Conservation (phyloP, 257 asterid species). For the Przewalskia tangutica region DNA sequence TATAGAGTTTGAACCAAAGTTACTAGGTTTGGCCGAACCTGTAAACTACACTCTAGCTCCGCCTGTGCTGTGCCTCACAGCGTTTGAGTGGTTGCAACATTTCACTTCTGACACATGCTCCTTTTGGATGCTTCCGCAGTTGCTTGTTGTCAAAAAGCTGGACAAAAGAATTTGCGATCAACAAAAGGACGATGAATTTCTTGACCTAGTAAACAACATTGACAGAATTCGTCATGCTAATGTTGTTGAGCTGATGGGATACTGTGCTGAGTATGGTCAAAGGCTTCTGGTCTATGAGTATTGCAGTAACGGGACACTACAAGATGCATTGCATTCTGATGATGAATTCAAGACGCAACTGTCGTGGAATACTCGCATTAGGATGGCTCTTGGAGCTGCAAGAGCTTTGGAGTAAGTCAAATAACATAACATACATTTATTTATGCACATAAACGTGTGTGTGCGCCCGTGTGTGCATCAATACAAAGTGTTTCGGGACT, state of each 20-base stretch:
- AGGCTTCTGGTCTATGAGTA: conserved; percentile 76
- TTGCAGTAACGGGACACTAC: conserved; percentile 66
- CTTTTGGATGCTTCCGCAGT: conserved; percentile 34
- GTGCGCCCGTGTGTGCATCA: too few species aligned
- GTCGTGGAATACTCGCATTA: conserved; percentile 82
- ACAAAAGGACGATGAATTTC: conserved; percentile 71
- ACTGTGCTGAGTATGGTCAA: conserved; percentile 82
- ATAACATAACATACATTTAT: too few species aligned
- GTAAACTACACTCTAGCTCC: too few species aligned
- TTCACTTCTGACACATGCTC: not conserved
- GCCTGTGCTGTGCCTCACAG: too few species aligned
- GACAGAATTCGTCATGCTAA: conserved; percentile 80
- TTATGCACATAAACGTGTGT: too few species aligned
- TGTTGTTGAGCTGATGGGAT: conserved; percentile 95
- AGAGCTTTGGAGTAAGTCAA: conserved; percentile 83
- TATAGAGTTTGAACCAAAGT: too few species aligned
- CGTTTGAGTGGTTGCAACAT: not conserved
- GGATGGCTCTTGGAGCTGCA: conserved; percentile 97
- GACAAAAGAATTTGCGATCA: conserved; percentile 70
- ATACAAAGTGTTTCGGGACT: too few species aligned
- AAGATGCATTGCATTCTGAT: conserved; percentile 82
- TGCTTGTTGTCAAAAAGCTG: conserved; percentile 79
- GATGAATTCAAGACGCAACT: conserved; percentile 64
- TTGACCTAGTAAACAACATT: conserved; percentile 63
- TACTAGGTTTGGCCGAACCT: too few species aligned